Percentiles rank a stretch among this genome's conserved stretches.
Evolutionary conservation across 768 basidiomycete genomes (phyloP).

Genomic region (Dendrothele bispora): DNA sequence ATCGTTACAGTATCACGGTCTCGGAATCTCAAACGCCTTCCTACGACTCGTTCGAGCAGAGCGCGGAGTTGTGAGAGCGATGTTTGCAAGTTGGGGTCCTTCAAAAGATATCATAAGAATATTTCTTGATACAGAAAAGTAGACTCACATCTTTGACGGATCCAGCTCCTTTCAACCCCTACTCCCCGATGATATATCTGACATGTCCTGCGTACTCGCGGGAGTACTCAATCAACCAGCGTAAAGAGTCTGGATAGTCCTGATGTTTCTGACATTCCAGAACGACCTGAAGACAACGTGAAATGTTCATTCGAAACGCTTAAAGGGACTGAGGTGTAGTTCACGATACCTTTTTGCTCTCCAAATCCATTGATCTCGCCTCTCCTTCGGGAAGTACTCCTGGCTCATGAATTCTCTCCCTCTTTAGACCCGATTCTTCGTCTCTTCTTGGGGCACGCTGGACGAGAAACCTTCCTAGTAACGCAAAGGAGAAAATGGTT

Average conservation of each 20-base stretch:
- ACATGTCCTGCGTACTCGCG: slow-evolving; percentile 63
- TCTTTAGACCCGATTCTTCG: slow-evolving; percentile 52
- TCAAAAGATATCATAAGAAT: slow-evolving; percentile 13
- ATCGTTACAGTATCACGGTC: too few relatives aligned
- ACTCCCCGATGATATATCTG: slow-evolving; percentile 19
- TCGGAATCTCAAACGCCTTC: too few relatives aligned
- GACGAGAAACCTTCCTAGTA: too few relatives aligned
- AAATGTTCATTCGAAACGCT: background rate
- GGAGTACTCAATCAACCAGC: slow-evolving; percentile 64
- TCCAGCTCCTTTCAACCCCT: slow-evolving; percentile 13
- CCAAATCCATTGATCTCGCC: slow-evolving; percentile 91
- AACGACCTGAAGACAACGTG: slow-evolving; percentile 69
- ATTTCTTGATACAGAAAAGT: background rate
- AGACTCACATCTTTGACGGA: slow-evolving; percentile 25
- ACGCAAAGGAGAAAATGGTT: too few relatives aligned
- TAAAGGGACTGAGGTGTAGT: background rate
- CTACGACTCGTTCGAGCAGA: slow-evolving; percentile 90
- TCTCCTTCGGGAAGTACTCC: slow-evolving; percentile 87
- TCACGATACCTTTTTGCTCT: slow-evolving; percentile 82
- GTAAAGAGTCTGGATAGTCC: slow-evolving; percentile 80
- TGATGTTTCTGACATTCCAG: slow-evolving; percentile 91
- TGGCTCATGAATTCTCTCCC: slow-evolving; percentile 72
- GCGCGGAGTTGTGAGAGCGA: slow-evolving; percentile 68
- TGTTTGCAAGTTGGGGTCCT: slow-evolving; percentile 57
- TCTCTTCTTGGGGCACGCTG: slow-evolving; percentile 60